A percentile compares a stretch with the other conserved stretches of the same genome.
These are phyloP conservation scores for Dittrichia graveolens DNA, from an alignment of 129 eudicot species.

Conservation along the genomic window DNA sequence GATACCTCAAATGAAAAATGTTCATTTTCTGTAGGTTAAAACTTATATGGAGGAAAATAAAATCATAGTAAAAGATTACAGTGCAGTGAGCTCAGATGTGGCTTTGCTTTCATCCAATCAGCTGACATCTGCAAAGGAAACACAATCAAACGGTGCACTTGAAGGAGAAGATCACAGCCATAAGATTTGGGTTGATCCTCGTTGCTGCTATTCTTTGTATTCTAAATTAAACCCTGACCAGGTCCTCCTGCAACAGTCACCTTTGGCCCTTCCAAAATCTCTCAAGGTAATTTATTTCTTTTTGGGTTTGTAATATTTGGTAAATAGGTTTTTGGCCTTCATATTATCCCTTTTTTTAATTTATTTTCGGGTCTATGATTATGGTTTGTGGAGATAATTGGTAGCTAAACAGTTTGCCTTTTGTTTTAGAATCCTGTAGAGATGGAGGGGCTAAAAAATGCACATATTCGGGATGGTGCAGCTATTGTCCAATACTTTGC, in stretches of 20 bases:
- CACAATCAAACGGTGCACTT: conserved; percentile 33
- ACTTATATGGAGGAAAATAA: conserved; percentile 70
- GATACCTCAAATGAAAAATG: background rate
- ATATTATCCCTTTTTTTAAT: background rate
- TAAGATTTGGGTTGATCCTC: conserved; percentile 88
- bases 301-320: background rate
- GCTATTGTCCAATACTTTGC: conserved; percentile 95
- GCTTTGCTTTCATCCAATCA: conserved; percentile 73
- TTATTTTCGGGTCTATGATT: background rate
- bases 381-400: background rate
- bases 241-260: conserved; percentile 78
- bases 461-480: conserved; percentile 97
- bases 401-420: conserved; percentile 5
- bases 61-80: conserved; percentile 74
- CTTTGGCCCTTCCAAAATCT: conserved; percentile 92
- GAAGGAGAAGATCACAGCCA: conserved; percentile 46
- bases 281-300: conserved; percentile 56
- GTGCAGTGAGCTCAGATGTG: conserved; percentile 73
- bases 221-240: conserved; percentile 62
- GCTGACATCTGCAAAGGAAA: conserved; percentile 47
- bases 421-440: conserved; percentile 77
- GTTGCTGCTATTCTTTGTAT: conserved; percentile 90
- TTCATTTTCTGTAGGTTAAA: conserved; percentile 50
- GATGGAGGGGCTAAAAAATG: conserved; percentile 87
- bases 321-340: background rate